Evolutionary conservation across 805 yeast genomes (phyloP), one percentile per base, ranked within the genome.

Genomic region (Kazachstania africana): DNA sequence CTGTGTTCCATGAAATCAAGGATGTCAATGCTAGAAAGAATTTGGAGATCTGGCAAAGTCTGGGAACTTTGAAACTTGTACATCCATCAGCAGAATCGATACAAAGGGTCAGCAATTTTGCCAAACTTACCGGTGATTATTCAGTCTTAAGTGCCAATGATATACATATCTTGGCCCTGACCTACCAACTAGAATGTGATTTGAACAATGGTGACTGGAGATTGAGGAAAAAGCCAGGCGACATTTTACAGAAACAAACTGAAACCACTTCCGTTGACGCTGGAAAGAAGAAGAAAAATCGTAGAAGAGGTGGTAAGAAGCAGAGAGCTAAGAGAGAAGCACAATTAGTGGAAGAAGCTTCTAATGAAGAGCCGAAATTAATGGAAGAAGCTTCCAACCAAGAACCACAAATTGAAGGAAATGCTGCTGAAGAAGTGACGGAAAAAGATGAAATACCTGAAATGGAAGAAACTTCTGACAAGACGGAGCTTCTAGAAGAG

Each of bases 81-180:
- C 96, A 87, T 43, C 98, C 99, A 3, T 70, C 65, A 34, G 61
- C 70, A 5, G 73, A 59, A 22, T 68, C 68, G 23, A 68, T 88
- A 24, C 70, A 70, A 37, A 69, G 67, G 37, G 94, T 85, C 8
- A 60, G 70, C 5, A 74, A 68, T 4, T 88, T 91, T 59, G 78
- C 97, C 9, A 78, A 70, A 47, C 61, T 79, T 29, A 87, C 97
- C 1, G 99, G 99, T 53, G 99, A 91, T 62, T 80, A 65, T 42
- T 62, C 80, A 4, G 98, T 88, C 4, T 66, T 91, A 35, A 82
- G 95, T 42, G 70, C 76, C 24, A 87, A 93, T 41, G 99, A 91
- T 78, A 62, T 91, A 23, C 95, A 87, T 49, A 78, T 91, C 35
- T 66, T 93, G 37, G 97, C 99, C 0, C 65, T 91, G 43, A 74